phyloP scores from a whole-genome alignment of 2,329 filamentous ascomycete genomes.

The Claviceps monticola region DNA sequence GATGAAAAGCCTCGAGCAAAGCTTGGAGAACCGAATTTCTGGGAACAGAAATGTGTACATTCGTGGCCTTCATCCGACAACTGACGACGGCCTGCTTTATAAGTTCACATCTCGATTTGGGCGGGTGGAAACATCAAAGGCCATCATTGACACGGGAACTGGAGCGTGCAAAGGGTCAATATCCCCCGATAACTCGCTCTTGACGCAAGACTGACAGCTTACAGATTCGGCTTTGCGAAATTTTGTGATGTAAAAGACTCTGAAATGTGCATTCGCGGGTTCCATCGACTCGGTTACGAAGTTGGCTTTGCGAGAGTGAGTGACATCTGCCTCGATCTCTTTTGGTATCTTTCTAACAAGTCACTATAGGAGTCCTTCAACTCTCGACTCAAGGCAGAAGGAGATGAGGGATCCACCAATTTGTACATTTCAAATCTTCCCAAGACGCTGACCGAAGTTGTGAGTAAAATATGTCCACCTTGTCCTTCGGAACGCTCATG shows the following conservation, averaged over 20 bases:
- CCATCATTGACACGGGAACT: conserved; percentile 89
- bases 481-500: conserved; percentile 5
- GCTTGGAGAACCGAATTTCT: conserved; percentile 77
- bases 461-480: conserved; percentile 28
- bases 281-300: conserved; percentile 89
- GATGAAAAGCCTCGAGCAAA: conserved; percentile 83
- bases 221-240: conserved; percentile 95
- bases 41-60: conserved; percentile 98
- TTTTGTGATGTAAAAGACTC: conserved; percentile 79
- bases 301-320: conserved; percentile 87
- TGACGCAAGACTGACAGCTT: conserved; percentile 1
- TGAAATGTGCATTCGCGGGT: conserved; percentile 90
- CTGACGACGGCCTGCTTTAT: conserved; percentile 78
- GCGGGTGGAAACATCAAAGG: conserved; percentile 90
- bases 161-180: conserved; percentile 90
- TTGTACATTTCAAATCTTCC: conserved; percentile 96
- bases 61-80: conserved; percentile 86
- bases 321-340: conserved; percentile 5
- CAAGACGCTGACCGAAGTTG: conserved; percentile 79
- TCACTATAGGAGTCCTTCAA: conserved; percentile 78
- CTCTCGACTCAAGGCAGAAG: conserved; percentile 89
- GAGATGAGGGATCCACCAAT: conserved; percentile 82
- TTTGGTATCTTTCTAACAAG: conserved; percentile 13
- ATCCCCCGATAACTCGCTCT: background rate
- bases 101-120: conserved; percentile 80